phyloP scores from a whole-genome alignment of 805 yeast species.

The Saturnispora dispora region DNA sequence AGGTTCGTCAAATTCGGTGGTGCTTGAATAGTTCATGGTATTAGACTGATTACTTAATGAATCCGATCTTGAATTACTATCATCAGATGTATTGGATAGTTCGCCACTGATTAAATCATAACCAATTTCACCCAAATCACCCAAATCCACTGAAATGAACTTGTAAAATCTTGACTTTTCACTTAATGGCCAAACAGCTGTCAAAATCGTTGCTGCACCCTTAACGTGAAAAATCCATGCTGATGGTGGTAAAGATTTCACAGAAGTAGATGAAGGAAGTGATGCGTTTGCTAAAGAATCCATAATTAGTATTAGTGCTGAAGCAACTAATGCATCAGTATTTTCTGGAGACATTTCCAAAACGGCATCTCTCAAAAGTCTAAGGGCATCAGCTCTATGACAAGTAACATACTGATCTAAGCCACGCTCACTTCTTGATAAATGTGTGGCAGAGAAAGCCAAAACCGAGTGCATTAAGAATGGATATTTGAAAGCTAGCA shows the following conservation, averaged over 20 bases:
- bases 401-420: constrained; percentile 73
- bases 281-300: constrained; percentile 91
- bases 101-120: constrained; percentile 30
- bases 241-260: constrained; percentile 73
- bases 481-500: constrained; percentile 79
- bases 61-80: constrained; percentile 10
- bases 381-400: constrained; percentile 81
- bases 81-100: constrained; percentile 22
- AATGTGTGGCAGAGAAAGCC: constrained; percentile 88
- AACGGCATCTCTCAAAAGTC: constrained; percentile 77
- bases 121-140: constrained; percentile 74
- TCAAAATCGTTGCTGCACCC: constrained; percentile 91
- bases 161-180: constrained; percentile 57
- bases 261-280: constrained; percentile 40
- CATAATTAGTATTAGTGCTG: constrained; percentile 82
- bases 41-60: constrained; percentile 4
- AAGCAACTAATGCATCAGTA: constrained; percentile 88
- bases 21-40: not conserved
- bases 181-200: constrained; percentile 92
- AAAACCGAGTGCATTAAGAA: constrained; percentile 86
- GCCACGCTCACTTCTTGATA: constrained; percentile 67
- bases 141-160: constrained; percentile 76
- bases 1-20: not conserved
- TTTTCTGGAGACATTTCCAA: constrained; percentile 73
- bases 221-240: constrained; percentile 97